Evolutionary conservation across 805 yeast species (phyloP).

Genomic region (Nakazawaea holstii): DNA sequence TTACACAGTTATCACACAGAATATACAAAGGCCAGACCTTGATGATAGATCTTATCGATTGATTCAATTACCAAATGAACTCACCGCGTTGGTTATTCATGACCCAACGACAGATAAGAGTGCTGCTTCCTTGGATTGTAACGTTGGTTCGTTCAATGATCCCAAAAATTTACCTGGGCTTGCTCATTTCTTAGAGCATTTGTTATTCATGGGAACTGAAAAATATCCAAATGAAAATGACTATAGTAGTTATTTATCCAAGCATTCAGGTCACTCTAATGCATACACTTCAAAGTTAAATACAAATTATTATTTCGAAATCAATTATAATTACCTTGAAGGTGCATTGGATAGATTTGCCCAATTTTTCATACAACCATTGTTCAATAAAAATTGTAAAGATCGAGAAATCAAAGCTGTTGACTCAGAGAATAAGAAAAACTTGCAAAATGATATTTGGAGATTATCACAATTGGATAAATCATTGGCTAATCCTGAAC

Average conservation of each 20-base stretch:
- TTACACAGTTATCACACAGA: constrained; percentile 10
- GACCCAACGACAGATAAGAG: constrained; percentile 70
- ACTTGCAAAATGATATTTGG: constrained; percentile 87
- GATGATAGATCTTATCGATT: constrained; percentile 78
- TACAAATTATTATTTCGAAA: constrained; percentile 88
- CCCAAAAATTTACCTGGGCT: constrained; percentile 60
- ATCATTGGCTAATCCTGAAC: constrained; percentile 62
- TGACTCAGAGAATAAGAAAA: constrained; percentile 93
- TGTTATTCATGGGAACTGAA: constrained; percentile 73
- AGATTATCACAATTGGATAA: constrained; percentile 82
- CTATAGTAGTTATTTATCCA: constrained; percentile 65
- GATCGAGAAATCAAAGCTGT: constrained; percentile 94
- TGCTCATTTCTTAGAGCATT: constrained; percentile 75
- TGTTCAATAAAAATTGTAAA: constrained; percentile 67
- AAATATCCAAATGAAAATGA: constrained; percentile 75
- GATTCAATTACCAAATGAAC: constrained; percentile 50
- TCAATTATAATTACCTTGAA: constrained; percentile 65
- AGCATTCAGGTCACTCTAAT: constrained; percentile 85
- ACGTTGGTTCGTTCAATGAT: constrained; percentile 73
- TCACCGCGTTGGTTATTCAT: constrained; percentile 58
- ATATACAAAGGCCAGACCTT: constrained; percentile 35
- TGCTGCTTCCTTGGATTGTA: constrained; percentile 76
- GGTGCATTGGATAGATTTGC: constrained; percentile 92
- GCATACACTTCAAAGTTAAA: constrained; percentile 89
- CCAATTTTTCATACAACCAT: constrained; percentile 85